These are phyloP conservation scores for Scheffersomyces parashehatae DNA, from an alignment of 1,139 yeast species.

Conservation along the genomic window DNA sequence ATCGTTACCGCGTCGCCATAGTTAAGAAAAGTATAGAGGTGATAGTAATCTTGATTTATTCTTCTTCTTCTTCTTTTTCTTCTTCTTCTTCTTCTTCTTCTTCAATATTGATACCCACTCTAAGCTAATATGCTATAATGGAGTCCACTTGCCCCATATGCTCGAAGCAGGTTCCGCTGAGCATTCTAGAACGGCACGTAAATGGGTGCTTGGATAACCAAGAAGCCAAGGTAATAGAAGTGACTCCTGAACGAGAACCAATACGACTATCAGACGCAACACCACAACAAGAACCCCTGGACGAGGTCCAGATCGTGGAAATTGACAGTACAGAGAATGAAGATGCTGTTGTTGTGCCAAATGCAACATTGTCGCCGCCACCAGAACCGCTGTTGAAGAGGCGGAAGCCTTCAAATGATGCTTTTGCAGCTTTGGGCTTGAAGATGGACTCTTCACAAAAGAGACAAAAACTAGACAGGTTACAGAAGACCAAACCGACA, in stretches of 20 bases:
- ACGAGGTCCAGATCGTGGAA: background rate
- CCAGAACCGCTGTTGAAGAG: background rate
- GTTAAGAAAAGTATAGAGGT: too few species aligned
- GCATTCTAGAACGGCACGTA: conserved; percentile 41
- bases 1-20: too few species aligned
- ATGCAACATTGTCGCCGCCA: background rate
- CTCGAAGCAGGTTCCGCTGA: conserved; percentile 20
- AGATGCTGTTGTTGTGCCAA: conserved; percentile 2
- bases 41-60: too few species aligned
- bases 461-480: conserved; percentile 15
- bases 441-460: conserved; percentile 26
- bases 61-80: too few species aligned
- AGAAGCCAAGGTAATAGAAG: conserved; percentile 7
- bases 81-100: too few species aligned
- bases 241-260: conserved; percentile 7
- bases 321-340: conserved; percentile 3
- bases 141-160: conserved; percentile 40
- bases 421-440: conserved; percentile 33
- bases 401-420: conserved; percentile 10
- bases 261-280: background rate
- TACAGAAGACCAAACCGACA: conserved; percentile 25
- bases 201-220: conserved; percentile 36
- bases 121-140: conserved; percentile 3
- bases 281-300: background rate
- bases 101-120: too few species aligned